These are phyloP conservation scores for Castanea crenata DNA, from an alignment of 306 rosid genomes.

Conservation along the genomic window DNA sequence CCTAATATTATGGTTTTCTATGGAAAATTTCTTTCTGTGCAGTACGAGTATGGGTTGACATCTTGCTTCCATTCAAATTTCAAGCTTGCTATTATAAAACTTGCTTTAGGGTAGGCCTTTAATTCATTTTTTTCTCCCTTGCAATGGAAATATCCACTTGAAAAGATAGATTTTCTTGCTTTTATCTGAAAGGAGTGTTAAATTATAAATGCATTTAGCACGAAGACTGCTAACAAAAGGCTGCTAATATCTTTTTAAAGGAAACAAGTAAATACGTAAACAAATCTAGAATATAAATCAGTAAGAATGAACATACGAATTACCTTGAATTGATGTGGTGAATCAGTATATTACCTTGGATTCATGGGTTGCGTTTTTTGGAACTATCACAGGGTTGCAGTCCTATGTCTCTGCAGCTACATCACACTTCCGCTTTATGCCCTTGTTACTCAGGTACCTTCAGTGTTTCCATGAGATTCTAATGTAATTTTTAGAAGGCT, in stretches of 20 bases:
- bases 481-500: neutral
- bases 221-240: neutral
- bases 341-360: neutral
- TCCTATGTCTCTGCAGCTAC: constrained; percentile 76
- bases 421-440: constrained; percentile 89
- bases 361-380: neutral
- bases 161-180: neutral
- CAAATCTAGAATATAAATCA: neutral
- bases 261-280: neutral
- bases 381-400: constrained; percentile 44
- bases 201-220: neutral
- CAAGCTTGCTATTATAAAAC: constrained; percentile 53
- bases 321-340: neutral
- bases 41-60: constrained; percentile 69
- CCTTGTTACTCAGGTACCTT: constrained; percentile 81
- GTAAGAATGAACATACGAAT: neutral
- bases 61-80: constrained; percentile 70
- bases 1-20: constrained; percentile 9
- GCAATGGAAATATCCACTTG: neutral
- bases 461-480: neutral
- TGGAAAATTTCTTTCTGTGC: constrained; percentile 34
- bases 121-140: neutral
- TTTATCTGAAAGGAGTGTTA: neutral
- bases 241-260: neutral
- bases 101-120: constrained; percentile 61